phyloP scores from a whole-genome alignment of 805 yeast species.

The Trichomonascus vanleenenianus region DNA sequence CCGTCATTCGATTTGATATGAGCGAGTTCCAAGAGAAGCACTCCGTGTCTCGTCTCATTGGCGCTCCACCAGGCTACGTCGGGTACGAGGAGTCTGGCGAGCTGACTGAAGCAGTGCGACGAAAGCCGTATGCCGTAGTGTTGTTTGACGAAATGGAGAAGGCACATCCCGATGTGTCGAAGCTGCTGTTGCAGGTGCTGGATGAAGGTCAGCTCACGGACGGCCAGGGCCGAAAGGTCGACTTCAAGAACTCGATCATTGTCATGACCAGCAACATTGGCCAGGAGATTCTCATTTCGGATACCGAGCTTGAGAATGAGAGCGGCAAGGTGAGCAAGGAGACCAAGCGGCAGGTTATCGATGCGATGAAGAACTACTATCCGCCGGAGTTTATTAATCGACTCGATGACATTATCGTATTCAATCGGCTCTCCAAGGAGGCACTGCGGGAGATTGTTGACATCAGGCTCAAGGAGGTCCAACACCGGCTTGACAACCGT shows the following conservation, averaged over 20 bases:
- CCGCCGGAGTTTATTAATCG: conserved; percentile 96
- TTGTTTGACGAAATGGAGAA: conserved; percentile 95
- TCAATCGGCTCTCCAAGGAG: conserved; percentile 75
- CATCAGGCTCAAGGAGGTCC: conserved; percentile 74
- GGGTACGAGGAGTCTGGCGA: conserved; percentile 94
- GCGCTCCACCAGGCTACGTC: conserved; percentile 98
- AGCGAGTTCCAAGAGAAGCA: conserved; percentile 96
- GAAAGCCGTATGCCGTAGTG: conserved; percentile 91
- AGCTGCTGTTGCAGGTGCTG: conserved; percentile 79
- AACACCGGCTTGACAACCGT: conserved; percentile 68
- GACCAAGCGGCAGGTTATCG: conserved; percentile 53
- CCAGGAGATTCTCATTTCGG: conserved; percentile 75
- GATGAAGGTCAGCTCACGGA: conserved; percentile 95
- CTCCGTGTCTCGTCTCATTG: conserved; percentile 81
- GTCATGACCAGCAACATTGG: conserved; percentile 98
- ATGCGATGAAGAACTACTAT: conserved; percentile 61
- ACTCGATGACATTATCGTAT: conserved; percentile 87
- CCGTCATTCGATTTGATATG: conserved; percentile 93
- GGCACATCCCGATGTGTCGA: conserved; percentile 94
- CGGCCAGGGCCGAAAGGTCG: conserved; percentile 89
- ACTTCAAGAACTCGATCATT: conserved; percentile 88
- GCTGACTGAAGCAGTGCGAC: conserved; percentile 88
- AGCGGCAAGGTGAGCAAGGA: conserved; percentile 54
- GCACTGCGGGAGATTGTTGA: conserved; percentile 78
- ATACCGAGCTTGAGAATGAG: conserved; percentile 40